phyloP scores from a whole-genome alignment of 495 filamentous ascomycete genomes.

The Penicillium diatomitis region DNA sequence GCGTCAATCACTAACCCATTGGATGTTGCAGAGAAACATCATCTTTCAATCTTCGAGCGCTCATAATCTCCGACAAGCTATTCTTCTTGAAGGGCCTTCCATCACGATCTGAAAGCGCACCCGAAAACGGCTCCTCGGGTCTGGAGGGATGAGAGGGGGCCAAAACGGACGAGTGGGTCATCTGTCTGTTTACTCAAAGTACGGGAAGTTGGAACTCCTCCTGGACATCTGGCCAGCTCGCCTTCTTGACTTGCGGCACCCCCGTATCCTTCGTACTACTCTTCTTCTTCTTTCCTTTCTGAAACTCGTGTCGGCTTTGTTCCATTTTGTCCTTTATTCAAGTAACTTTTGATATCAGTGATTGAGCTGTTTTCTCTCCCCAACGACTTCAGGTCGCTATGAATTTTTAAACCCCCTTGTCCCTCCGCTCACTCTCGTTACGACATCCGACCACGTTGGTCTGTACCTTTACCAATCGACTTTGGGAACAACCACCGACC shows the following conservation, averaged over 20 bases:
- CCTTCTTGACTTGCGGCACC: constrained; percentile 3
- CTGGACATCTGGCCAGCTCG: constrained; percentile 11
- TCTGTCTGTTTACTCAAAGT: constrained; percentile 5
- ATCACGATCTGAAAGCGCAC: background rate
- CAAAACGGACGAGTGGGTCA: constrained; percentile 10
- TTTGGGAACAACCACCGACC: background rate
- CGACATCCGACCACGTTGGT: background rate
- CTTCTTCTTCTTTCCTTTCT: constrained; percentile 8
- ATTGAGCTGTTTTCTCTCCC: constrained; percentile 3
- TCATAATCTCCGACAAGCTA: too few relatives aligned
- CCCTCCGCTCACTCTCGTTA: constrained; percentile 2
- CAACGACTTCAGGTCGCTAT: constrained; percentile 7
- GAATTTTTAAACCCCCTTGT: constrained; percentile 6
- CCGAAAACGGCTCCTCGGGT: constrained; percentile 10
- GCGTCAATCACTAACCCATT: too few relatives aligned
- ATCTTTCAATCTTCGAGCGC: too few relatives aligned
- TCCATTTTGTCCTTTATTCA: constrained; percentile 2
- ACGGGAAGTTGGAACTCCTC: too few relatives aligned
- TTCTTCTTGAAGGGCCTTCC: too few relatives aligned
- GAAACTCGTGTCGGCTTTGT: background rate
- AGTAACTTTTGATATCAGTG: background rate
- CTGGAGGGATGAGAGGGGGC: background rate
- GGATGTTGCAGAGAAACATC: too few relatives aligned
- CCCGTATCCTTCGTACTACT: constrained; percentile 1
- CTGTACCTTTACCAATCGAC: background rate